These are phyloP conservation scores for Rosa hybrid DNA, from an alignment of 331 rosid species.

Conservation along the genomic window DNA sequence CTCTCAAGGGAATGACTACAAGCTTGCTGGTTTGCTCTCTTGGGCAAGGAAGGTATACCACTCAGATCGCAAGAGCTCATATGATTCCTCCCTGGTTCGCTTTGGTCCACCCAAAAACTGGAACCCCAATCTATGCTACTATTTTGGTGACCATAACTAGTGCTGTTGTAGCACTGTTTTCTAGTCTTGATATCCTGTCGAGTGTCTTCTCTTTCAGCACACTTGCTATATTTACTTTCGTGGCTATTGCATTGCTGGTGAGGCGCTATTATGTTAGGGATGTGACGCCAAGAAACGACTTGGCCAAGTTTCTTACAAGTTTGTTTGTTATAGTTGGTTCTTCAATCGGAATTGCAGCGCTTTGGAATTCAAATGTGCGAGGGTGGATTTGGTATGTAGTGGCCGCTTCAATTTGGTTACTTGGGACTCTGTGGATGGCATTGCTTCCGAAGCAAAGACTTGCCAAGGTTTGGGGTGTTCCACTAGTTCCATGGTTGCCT, in stretches of 20 bases:
- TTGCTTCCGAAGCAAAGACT: slow-evolving; percentile 50
- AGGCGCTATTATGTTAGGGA: slow-evolving; percentile 68
- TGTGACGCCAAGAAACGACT: slow-evolving; percentile 33
- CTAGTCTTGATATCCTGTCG: slow-evolving; percentile 81
- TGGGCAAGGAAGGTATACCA: slow-evolving; percentile 81
- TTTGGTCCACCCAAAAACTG: slow-evolving; percentile 72
- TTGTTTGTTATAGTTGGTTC: slow-evolving; percentile 51
- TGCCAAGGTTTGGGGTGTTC: slow-evolving; percentile 78
- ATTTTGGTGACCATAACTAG: slow-evolving; percentile 58
- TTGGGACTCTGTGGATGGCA: slow-evolving; percentile 49
- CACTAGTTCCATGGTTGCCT: slow-evolving; percentile 81
- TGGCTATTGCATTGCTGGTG: slow-evolving; percentile 74
- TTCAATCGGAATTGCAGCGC: slow-evolving; percentile 36
- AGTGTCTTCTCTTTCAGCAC: slow-evolving; percentile 81
- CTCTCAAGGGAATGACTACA: slow-evolving; percentile 93
- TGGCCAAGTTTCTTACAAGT: slow-evolving; percentile 41
- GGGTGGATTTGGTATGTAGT: slow-evolving; percentile 59
- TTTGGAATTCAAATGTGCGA: slow-evolving; percentile 39
- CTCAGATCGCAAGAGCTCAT: slow-evolving; percentile 86
- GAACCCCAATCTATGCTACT: slow-evolving; percentile 85
- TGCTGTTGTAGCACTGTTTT: slow-evolving; percentile 61
- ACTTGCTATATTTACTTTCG: slow-evolving; percentile 70
- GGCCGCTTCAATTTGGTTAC: slow-evolving; percentile 49
- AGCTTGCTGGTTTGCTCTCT: slow-evolving; percentile 83
- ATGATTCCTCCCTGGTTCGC: slow-evolving; percentile 91